A percentile compares a stretch with the other conserved stretches of the same genome.
phyloP scores from a whole-genome alignment of 1,139 yeast genomes.

The Suzukiozyma palmioleophila region DNA sequence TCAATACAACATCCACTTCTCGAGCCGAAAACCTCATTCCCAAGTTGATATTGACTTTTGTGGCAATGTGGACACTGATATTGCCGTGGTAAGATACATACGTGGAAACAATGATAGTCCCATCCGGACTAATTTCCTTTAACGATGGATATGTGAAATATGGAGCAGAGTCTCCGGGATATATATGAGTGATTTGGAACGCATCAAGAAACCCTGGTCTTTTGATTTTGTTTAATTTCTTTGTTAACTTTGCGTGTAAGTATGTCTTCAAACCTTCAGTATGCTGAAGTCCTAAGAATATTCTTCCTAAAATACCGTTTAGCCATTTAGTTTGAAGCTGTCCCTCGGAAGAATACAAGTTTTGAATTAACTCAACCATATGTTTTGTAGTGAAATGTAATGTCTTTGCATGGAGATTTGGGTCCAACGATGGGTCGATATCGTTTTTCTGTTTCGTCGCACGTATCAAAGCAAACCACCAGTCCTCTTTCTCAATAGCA shows the following conservation, averaged over 20 bases:
- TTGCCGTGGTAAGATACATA: constrained; percentile 70
- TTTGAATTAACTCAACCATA: constrained; percentile 68
- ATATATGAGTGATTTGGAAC: constrained; percentile 66
- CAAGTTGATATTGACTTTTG: constrained; percentile 69
- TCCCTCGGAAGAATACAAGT: constrained; percentile 76
- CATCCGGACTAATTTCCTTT: constrained; percentile 73
- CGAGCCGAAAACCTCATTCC: constrained; percentile 74
- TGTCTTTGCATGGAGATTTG: constrained; percentile 59
- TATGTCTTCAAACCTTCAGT: constrained; percentile 61
- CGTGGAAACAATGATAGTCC: constrained; percentile 60
- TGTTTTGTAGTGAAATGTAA: constrained; percentile 68
- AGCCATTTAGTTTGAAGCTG: constrained; percentile 86
- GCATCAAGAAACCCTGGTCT: constrained; percentile 86
- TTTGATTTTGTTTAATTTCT: constrained; percentile 72
- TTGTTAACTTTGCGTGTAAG: constrained; percentile 56
- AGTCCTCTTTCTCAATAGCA: constrained; percentile 82
- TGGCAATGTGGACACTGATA: constrained; percentile 69
- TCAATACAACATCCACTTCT: constrained; percentile 71
- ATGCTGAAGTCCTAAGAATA: constrained; percentile 70
- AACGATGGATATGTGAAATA: constrained; percentile 70
- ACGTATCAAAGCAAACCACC: constrained; percentile 80
- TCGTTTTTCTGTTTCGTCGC: constrained; percentile 51
- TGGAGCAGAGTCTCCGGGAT: constrained; percentile 80
- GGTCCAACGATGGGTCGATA: constrained; percentile 18
- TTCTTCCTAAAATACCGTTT: constrained; percentile 78